phyloP scores from a whole-genome alignment of 2,329 filamentous ascomycete genomes.

The Venturiaceae sp. region DNA sequence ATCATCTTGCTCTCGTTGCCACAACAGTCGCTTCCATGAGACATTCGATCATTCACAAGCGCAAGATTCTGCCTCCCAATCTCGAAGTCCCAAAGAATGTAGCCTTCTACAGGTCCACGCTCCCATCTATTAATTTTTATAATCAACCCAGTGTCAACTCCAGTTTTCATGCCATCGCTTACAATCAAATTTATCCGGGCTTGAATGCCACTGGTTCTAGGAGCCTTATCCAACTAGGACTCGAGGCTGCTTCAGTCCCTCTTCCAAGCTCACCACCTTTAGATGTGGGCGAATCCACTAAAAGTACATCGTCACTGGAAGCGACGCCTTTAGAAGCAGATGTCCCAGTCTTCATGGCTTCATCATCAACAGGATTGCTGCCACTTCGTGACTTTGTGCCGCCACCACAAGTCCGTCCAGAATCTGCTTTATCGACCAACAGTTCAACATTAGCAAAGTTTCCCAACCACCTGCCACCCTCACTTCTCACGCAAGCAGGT shows the following conservation, averaged over 20 bases:
- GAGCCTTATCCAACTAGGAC: neutral
- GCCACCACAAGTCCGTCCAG: too few species aligned
- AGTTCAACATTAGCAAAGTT: too few species aligned
- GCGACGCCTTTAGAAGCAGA: neutral
- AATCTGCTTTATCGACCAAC: too few species aligned
- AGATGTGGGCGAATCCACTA: neutral
- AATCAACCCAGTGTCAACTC: too few species aligned
- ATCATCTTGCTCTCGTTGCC: constrained; percentile 1
- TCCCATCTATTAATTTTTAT: too few species aligned
- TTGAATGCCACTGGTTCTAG: neutral
- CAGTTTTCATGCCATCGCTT: neutral
- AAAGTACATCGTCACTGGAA: neutral
- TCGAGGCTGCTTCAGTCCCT: neutral
- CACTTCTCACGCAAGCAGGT: too few species aligned
- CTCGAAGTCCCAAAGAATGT: too few species aligned
- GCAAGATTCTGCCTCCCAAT: neutral
- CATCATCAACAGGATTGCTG: neutral
- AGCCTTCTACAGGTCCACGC: too few species aligned
- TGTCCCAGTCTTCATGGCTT: neutral
- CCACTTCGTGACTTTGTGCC: neutral
- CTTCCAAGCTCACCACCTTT: neutral
- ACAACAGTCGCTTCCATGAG: too few species aligned
- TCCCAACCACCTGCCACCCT: too few species aligned
- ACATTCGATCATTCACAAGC: neutral
- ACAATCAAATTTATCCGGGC: neutral